Percentiles rank a stretch among this genome's conserved stretches.
These are phyloP conservation scores for Penstemon davidsonii DNA, from an alignment of 257 asterid genomes.

Conservation along the genomic window DNA sequence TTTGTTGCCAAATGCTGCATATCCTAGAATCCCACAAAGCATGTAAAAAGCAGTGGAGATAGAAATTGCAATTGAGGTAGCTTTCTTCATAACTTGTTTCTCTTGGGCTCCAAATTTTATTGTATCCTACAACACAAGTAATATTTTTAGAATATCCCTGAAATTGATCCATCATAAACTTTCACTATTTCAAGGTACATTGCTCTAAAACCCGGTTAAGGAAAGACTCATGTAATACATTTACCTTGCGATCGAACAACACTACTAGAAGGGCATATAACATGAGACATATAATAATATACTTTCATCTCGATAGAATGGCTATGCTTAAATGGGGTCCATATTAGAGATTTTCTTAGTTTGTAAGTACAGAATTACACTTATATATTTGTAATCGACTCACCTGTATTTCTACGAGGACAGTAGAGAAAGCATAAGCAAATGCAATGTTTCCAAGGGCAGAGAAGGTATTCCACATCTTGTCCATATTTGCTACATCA, in stretches of 20 bases:
- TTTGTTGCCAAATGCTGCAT: slow-evolving; percentile 68
- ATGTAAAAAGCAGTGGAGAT: slow-evolving; percentile 54
- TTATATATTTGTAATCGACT: background rate
- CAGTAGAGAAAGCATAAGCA: slow-evolving; percentile 61
- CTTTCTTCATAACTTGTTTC: slow-evolving; percentile 56
- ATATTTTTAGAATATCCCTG: background rate
- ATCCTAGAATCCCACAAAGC: slow-evolving; percentile 62
- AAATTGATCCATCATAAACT: too few species aligned
- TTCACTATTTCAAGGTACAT: too few species aligned
- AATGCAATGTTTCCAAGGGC: slow-evolving; percentile 78
- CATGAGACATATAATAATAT: too few species aligned
- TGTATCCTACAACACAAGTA: slow-evolving; percentile 51
- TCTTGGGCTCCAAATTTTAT: slow-evolving; percentile 49
- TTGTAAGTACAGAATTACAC: too few species aligned
- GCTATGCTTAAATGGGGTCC: too few species aligned
- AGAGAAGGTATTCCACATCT: slow-evolving; percentile 63
- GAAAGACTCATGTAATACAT: too few species aligned
- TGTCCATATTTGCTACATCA: slow-evolving; percentile 35
- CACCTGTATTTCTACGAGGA: slow-evolving; percentile 69
- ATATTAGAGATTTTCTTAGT: too few species aligned
- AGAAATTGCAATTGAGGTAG: slow-evolving; percentile 38
- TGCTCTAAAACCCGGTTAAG: too few species aligned
- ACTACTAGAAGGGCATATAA: too few species aligned
- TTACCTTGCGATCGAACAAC: too few species aligned
- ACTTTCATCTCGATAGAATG: too few species aligned